phyloP scores from a whole-genome alignment of 78 protist species.

The Anaeramoeba flamelloides region DNA sequence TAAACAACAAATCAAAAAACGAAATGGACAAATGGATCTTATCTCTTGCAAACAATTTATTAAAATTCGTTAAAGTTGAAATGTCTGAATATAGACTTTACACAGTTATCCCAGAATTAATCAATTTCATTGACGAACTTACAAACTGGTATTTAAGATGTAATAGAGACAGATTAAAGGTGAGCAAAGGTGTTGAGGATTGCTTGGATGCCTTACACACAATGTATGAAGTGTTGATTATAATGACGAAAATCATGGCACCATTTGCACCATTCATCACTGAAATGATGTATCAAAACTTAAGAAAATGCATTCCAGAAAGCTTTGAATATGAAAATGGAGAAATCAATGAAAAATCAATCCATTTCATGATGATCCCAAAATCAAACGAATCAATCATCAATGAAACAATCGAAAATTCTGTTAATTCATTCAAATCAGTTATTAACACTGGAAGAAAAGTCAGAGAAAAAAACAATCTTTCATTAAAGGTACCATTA shows the following conservation, averaged over 20 bases:
- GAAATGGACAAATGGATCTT: no score
- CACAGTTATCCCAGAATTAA: slow-evolving; percentile 86
- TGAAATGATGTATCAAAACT: slow-evolving; percentile 76
- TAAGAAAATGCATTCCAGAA: slow-evolving; percentile 35
- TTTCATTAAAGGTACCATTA: slow-evolving; percentile 37
- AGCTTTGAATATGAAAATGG: no score
- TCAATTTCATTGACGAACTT: slow-evolving; percentile 61
- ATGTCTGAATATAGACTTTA: slow-evolving; percentile 90
- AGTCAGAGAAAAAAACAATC: slow-evolving; percentile 44
- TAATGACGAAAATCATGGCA: slow-evolving; percentile 64
- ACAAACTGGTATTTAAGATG: slow-evolving; percentile 90
- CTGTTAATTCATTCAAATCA: slow-evolving; percentile 52
- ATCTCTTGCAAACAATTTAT: no score
- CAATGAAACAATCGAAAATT: slow-evolving; percentile 39
- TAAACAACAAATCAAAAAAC: no score
- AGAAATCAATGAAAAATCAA: no score
- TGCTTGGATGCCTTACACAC: slow-evolving; percentile 31
- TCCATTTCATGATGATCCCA: slow-evolving; percentile 62
- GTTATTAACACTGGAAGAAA: slow-evolving; percentile 59
- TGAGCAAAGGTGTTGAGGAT: slow-evolving; percentile 42
- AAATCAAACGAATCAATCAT: slow-evolving; percentile 20
- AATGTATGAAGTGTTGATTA: slow-evolving; percentile 59
- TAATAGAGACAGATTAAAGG: slow-evolving; percentile 57
- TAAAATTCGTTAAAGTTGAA: slow-evolving; percentile 61
- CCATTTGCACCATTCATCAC: slow-evolving; percentile 97